Percentiles rank a stretch among this genome's conserved stretches.
These are phyloP conservation scores for Tolypocladium guangdongense DNA, from an alignment of 2,329 filamentous ascomycete genomes.

Conservation along the genomic window DNA sequence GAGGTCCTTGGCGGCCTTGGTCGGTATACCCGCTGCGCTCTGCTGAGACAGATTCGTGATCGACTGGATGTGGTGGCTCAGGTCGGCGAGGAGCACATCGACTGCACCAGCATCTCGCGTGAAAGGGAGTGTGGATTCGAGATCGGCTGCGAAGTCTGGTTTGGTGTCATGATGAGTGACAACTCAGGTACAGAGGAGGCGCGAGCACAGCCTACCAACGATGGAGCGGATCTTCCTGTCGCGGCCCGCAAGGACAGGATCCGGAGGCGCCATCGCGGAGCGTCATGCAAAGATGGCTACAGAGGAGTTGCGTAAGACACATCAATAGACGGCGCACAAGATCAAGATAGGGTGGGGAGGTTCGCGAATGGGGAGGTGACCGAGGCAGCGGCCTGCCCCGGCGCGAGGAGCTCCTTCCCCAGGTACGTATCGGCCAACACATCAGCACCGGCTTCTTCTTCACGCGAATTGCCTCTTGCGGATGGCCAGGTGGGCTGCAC, in stretches of 20 bases:
- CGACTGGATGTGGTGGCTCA: constrained; percentile 15
- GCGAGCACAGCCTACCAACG: constrained; percentile 8
- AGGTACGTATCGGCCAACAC: background rate
- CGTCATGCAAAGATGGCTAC: background rate
- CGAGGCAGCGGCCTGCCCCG: background rate
- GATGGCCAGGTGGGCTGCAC: background rate
- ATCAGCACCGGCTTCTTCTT: background rate
- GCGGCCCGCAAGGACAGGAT: constrained; percentile 7
- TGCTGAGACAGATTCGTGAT: constrained; percentile 7
- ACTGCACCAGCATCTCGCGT: constrained; percentile 20
- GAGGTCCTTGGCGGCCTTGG: constrained; percentile 26
- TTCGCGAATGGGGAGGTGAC: background rate
- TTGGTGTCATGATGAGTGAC: background rate
- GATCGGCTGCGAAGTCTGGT: constrained; percentile 17
- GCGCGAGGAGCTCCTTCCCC: background rate
- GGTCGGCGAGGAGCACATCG: constrained; percentile 27
- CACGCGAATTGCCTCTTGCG: background rate
- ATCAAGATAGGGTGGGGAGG: background rate
- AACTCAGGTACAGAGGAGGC: background rate
- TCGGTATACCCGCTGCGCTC: background rate
- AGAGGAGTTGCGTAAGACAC: background rate
- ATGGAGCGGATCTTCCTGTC: constrained; percentile 13
- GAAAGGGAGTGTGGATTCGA: constrained; percentile 12
- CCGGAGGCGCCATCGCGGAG: constrained; percentile 10
- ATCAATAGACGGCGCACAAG: background rate